Conservation (phyloP, 305 asterid genomes). For the Solanum hybrid region DNA sequence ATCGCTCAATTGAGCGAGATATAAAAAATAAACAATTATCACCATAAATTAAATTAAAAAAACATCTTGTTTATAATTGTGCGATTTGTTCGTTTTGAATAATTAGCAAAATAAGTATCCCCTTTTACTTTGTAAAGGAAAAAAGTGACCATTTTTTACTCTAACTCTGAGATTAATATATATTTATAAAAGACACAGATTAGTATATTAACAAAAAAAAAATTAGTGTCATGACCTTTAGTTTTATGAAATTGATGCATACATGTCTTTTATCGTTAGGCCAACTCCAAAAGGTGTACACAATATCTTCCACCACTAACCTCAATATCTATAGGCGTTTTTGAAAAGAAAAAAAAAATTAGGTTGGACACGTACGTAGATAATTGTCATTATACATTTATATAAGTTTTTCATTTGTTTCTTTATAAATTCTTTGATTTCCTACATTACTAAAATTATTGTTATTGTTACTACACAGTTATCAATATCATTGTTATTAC, state of each 20-base stretch:
- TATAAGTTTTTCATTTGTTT: not conserved
- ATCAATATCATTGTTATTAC: not conserved
- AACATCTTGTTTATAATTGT: not conserved
- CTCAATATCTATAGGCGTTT: not conserved
- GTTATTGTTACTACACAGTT: not conserved
- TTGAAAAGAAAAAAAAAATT: not conserved
- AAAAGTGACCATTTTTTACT: not conserved
- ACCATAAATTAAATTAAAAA: not conserved
- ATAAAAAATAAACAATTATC: not conserved
- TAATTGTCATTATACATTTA: not conserved
- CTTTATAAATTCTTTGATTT: not conserved
- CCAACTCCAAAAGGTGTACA: not conserved
- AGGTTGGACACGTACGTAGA: not conserved
- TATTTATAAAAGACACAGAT: not conserved
- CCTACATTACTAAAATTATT: not conserved
- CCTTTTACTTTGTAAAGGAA: not conserved
- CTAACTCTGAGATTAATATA: not conserved
- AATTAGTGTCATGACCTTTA: not conserved
- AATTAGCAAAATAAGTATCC: not conserved
- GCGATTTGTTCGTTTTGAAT: not conserved
- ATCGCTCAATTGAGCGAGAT: not conserved
- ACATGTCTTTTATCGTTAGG: not conserved
- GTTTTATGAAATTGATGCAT: not conserved
- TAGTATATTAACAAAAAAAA: not conserved
- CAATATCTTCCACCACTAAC: not conserved